Evolutionary conservation across 345 rosid genomes (phyloP).

Genomic region (Microcos paniculata): DNA sequence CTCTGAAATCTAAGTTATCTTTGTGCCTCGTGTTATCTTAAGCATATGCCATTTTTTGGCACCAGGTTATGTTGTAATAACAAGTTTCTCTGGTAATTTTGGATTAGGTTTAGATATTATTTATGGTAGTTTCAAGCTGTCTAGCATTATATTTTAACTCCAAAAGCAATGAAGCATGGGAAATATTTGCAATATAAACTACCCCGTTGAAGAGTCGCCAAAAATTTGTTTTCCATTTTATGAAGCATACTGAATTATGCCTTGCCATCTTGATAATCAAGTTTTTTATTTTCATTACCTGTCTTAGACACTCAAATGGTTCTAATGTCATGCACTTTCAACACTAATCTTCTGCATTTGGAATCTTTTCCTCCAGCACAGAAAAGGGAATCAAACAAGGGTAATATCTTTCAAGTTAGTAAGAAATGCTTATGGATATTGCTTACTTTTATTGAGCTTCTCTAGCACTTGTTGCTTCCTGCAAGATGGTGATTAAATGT

Average conservation of each 20-base stretch:
- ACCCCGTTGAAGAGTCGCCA: not conserved
- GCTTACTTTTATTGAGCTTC: not conserved
- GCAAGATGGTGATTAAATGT: too few species aligned
- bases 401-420: not conserved
- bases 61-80: not conserved
- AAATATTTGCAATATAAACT: not conserved
- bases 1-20: not conserved
- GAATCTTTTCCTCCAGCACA: not conserved
- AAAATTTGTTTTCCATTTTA: not conserved
- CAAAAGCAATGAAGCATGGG: not conserved
- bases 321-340: not conserved
- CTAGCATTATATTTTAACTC: not conserved
- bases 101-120: not conserved
- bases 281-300: not conserved
- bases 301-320: not conserved
- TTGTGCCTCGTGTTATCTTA: not conserved
- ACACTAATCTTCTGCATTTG: not conserved
- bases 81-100: not conserved
- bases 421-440: not conserved
- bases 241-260: not conserved
- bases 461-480: too few species aligned
- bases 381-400: not conserved
- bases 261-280: not conserved
- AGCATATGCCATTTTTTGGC: not conserved
- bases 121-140: not conserved